These are phyloP conservation scores for Serendipita sp. DNA, from an alignment of 768 basidiomycete species.

Conservation along the genomic window DNA sequence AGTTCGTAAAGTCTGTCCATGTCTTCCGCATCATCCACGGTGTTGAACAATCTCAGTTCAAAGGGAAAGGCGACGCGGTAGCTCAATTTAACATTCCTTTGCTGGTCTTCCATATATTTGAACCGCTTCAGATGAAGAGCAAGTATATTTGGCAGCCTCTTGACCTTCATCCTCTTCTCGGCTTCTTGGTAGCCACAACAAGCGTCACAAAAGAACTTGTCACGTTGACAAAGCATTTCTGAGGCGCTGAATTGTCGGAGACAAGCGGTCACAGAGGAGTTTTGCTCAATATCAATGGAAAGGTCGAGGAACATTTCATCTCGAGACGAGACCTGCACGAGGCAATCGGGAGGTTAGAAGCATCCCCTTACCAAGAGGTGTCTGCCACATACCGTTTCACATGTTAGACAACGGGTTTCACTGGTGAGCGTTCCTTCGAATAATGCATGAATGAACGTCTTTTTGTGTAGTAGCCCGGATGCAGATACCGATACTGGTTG, in stretches of 20 bases:
- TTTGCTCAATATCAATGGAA: slow-evolving; percentile 98
- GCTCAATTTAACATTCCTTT: slow-evolving; percentile 83
- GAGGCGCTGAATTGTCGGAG: slow-evolving; percentile 91
- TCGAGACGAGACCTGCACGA: slow-evolving; percentile 63
- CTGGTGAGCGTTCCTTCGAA: slow-evolving; percentile 92
- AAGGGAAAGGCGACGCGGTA: slow-evolving; percentile 81
- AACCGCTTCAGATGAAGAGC: slow-evolving; percentile 95
- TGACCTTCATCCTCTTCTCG: slow-evolving; percentile 99
- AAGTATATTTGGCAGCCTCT: slow-evolving; percentile 85
- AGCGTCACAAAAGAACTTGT: slow-evolving; percentile 96
- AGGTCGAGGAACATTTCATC: slow-evolving; percentile 95
- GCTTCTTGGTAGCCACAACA: slow-evolving; percentile 97
- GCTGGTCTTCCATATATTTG: slow-evolving; percentile 90
- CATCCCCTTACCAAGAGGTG: neutral
- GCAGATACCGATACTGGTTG: slow-evolving; percentile 8
- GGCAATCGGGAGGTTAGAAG: slow-evolving; percentile 7
- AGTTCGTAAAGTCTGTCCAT: slow-evolving; percentile 88
- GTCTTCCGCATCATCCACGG: slow-evolving; percentile 80
- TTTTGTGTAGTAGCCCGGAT: slow-evolving; percentile 9
- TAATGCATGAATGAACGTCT: slow-evolving; percentile 75
- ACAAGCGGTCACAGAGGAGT: slow-evolving; percentile 91
- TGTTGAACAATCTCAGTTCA: slow-evolving; percentile 90
- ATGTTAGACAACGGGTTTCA: slow-evolving; percentile 93
- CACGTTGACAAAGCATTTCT: slow-evolving; percentile 95
- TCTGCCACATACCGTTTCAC: slow-evolving; percentile 65